Conservation (phyloP, 2,329 filamentous ascomycete species). For the Alternaria sp. region DNA sequence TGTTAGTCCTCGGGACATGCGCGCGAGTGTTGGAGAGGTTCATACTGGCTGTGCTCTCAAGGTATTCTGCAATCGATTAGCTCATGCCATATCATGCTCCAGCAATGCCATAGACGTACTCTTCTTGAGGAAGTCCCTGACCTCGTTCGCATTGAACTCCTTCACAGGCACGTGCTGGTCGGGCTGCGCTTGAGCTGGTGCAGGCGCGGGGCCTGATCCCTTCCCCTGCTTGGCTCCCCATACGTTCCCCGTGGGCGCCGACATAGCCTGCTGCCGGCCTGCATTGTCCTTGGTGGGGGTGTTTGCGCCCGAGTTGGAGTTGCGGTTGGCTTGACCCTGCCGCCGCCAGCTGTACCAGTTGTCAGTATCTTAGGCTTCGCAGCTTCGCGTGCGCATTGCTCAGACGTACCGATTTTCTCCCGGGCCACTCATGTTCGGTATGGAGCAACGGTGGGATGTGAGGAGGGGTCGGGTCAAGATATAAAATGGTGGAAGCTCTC, state of each 20-base stretch:
- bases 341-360: constrained; percentile 41
- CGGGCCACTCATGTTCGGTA: constrained; percentile 46
- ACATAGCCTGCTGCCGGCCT: constrained; percentile 39
- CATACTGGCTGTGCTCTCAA: constrained; percentile 40
- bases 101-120: constrained; percentile 29
- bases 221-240: constrained; percentile 45
- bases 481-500: constrained; percentile 37
- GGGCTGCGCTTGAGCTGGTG: constrained; percentile 23
- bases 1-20: constrained; percentile 23
- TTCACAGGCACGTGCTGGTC: constrained; percentile 46
- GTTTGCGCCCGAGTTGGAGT: constrained; percentile 39
- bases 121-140: constrained; percentile 51
- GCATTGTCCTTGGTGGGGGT: constrained; percentile 42
- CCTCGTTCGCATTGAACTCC: constrained; percentile 54
- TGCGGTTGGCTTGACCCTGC: constrained; percentile 41
- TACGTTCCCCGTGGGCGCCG: constrained; percentile 40
- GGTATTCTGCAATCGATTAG: constrained; percentile 36
- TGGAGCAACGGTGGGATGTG: constrained; percentile 31
- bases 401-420: constrained; percentile 45
- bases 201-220: constrained; percentile 23
- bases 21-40: constrained; percentile 2
- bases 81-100: not conserved
- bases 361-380: constrained; percentile 18
- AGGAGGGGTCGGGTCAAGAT: constrained; percentile 35
- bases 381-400: not conserved